Conservation (phyloP, 2,329 filamentous ascomycete species). For the Alternaria arborescens region DNA sequence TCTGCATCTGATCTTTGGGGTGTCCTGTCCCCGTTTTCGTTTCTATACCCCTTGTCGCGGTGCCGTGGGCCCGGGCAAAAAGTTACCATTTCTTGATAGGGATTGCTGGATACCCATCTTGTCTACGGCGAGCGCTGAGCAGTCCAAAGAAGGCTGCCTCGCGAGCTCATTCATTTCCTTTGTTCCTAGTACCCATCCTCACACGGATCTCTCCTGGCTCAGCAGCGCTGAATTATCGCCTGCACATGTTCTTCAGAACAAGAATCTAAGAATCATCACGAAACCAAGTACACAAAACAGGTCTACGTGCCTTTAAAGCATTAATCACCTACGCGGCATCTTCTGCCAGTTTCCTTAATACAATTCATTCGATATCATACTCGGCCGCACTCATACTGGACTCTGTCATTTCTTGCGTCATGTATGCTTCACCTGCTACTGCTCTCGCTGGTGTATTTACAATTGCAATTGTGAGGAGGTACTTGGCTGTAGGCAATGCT, state of each 20-base stretch:
- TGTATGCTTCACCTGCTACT: slow-evolving; percentile 30
- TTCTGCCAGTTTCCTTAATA: slow-evolving; percentile 28
- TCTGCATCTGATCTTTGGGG: slow-evolving; percentile 28
- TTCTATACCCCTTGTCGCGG: slow-evolving; percentile 44
- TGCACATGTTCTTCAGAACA: slow-evolving; percentile 35
- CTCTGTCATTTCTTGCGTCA: slow-evolving; percentile 14
- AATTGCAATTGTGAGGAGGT: slow-evolving; percentile 29
- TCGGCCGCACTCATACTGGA: slow-evolving; percentile 29
- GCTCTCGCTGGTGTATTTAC: slow-evolving; percentile 35
- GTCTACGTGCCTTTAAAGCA: slow-evolving; percentile 41
- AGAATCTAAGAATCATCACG: slow-evolving; percentile 45
- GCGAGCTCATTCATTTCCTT: slow-evolving; percentile 46
- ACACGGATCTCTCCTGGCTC: slow-evolving; percentile 40
- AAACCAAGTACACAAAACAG: slow-evolving; percentile 41
- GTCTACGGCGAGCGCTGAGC: slow-evolving; percentile 35
- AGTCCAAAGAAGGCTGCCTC: slow-evolving; percentile 39
- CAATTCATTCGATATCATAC: slow-evolving; percentile 27
- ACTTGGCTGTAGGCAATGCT: slow-evolving; percentile 36
- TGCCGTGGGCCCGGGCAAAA: slow-evolving; percentile 26
- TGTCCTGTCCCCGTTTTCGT: slow-evolving; percentile 38
- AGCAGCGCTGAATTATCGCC: slow-evolving; percentile 43
- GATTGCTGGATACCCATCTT: slow-evolving; percentile 41
- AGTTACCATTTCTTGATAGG: slow-evolving; percentile 37
- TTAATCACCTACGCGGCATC: slow-evolving; percentile 32
- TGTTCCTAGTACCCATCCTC: slow-evolving; percentile 45